Evolutionary conservation across 306 rosid genomes (phyloP), one percentile per base, ranked within the genome.

Genomic region (Quercus variabilis): DNA sequence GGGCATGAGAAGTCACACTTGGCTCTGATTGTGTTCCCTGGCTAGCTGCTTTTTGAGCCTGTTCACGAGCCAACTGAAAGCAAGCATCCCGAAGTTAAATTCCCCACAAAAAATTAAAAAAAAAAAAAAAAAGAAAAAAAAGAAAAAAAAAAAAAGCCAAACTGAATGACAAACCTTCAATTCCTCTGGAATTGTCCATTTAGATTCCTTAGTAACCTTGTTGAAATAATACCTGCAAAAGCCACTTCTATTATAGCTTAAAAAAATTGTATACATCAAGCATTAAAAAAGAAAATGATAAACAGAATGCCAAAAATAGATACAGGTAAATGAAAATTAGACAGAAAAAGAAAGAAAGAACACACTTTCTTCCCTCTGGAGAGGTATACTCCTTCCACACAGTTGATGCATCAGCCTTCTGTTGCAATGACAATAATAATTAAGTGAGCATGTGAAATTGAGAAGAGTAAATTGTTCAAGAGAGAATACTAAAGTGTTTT

Each of bases 351-450:
- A 8, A 60, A 69, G 52, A 83, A 30, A 64, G 26, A 25, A 25
- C 97, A 13, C 71, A 95, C 99, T 91, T 96, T 87, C 91, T 96
- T 82, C 99, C 99, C 60, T 93, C 98, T 60, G 96, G 83, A 88
- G 99, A 81, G 38, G 94, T 89, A 83, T 91, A 96, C 77, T 96
- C 98, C 86, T 93, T 96, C 99, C 99, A 96, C 79, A 96, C 98
- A 78, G 99, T 96, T 67, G 99, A 96, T 73, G 99, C 99, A 81
- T 96, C 99, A 5, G 99, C 99, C 82, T 94, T 90, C 99, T 96
- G 97, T 83, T 82, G 85, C 79, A 88, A 86, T 82, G 81, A 89
- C 83, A 76, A 87, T 71, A 89, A 76, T 78, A 86, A 86, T 82
- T 67, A 49, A 49, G 55, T n/a, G 30, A 78, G 78, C 41, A 82